Percentiles rank a stretch among this genome's conserved stretches.
Evolutionary conservation across 2,329 filamentous ascomycete genomes (phyloP).

Genomic region (Ascochyta viciae-villosae): DNA sequence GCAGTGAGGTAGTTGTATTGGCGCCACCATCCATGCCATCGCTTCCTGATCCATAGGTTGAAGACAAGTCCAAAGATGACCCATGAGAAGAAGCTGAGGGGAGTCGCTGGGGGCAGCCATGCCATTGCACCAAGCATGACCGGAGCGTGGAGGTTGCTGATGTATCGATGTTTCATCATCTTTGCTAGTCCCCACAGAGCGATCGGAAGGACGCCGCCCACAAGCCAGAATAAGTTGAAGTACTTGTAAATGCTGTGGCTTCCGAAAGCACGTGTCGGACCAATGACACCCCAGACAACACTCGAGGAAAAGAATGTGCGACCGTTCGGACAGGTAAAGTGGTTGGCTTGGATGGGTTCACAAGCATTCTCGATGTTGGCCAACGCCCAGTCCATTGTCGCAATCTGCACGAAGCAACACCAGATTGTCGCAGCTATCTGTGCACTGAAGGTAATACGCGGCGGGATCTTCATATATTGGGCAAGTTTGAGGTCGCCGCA

Average conservation of each 20-base stretch:
- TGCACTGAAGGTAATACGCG: conserved; percentile 58
- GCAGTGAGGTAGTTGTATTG: conserved; percentile 33
- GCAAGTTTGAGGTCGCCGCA: conserved; percentile 31
- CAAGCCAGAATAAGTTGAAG: conserved; percentile 66
- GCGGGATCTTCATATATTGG: conserved; percentile 59
- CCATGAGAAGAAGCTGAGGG: conserved; percentile 37
- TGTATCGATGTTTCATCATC: conserved; percentile 59
- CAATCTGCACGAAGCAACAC: conserved; percentile 44
- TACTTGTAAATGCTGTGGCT: conserved; percentile 67
- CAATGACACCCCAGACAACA: conserved; percentile 72
- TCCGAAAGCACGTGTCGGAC: conserved; percentile 69
- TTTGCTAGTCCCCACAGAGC: conserved; percentile 53
- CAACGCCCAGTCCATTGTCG: conserved; percentile 58
- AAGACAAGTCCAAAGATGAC: conserved; percentile 35
- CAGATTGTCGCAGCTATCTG: conserved; percentile 59
- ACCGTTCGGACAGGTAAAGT: conserved; percentile 70
- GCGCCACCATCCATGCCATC: conserved; percentile 36
- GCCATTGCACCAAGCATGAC: conserved; percentile 68
- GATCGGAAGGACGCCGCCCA: conserved; percentile 63
- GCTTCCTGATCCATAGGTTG: conserved; percentile 29
- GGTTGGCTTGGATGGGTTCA: conserved; percentile 39
- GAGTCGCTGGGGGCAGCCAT: conserved; percentile 60
- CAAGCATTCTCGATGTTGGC: conserved; percentile 57
- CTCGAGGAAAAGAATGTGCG: conserved; percentile 71
- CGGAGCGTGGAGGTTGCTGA: conserved; percentile 60